A percentile compares a stretch with the other conserved stretches of the same genome.
These are phyloP conservation scores for Magnusiomyces ingens DNA, from an alignment of 1,139 yeast genomes.

Conservation along the genomic window DNA sequence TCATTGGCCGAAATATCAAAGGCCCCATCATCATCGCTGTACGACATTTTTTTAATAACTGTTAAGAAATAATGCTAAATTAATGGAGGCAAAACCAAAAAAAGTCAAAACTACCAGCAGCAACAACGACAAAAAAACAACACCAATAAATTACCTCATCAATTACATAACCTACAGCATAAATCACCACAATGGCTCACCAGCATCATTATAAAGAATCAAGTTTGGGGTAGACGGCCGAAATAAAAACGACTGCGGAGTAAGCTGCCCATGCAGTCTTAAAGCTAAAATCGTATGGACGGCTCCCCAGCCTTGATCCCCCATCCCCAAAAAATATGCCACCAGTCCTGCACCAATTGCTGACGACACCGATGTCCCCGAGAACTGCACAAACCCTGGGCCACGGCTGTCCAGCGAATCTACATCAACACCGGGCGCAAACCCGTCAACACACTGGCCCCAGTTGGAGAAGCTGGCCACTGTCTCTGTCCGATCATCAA, in stretches of 20 bases:
- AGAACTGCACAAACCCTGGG: conserved; percentile 39
- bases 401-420: conserved; percentile 35
- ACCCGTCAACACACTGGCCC: conserved; percentile 81
- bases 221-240: conserved; percentile 37
- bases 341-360: conserved; percentile 73
- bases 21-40: conserved; percentile 42
- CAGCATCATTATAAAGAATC: conserved; percentile 37
- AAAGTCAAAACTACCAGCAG: too few species aligned
- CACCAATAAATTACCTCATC: too few species aligned
- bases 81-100: too few species aligned
- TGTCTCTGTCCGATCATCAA: conserved; percentile 62
- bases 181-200: conserved; percentile 34
- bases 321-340: conserved; percentile 58
- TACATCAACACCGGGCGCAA: conserved; percentile 74
- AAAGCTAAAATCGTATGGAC: conserved; percentile 27
- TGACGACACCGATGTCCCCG: conserved; percentile 88
- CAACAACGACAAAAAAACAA: too few species aligned
- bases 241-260: conserved; percentile 1
- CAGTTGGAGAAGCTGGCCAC: conserved; percentile 77
- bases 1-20: conserved; percentile 49
- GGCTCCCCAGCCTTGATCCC: conserved; percentile 42
- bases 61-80: too few species aligned
- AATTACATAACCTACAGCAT: too few species aligned
- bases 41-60: conserved; percentile 11
- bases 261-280: not conserved